Percentiles rank a stretch among this genome's conserved stretches.
Conservation (phyloP, 2,329 filamentous ascomycete genomes). For the Lasiodiplodia hormozganensis region DNA sequence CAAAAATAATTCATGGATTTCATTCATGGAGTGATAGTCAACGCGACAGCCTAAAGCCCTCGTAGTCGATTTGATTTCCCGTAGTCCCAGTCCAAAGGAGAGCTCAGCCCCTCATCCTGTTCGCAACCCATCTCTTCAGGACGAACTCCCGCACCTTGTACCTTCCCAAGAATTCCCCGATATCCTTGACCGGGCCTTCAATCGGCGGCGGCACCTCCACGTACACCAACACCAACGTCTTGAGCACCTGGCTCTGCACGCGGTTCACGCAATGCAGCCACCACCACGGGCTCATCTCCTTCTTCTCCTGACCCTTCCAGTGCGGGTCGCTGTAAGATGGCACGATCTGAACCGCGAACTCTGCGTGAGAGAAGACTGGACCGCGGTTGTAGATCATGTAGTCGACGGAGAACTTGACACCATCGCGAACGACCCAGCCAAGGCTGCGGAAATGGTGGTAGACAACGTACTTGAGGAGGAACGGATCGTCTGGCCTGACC, state of each 20-base stretch:
- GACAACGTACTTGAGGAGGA: constrained; percentile 84
- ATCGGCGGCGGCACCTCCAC: constrained; percentile 82
- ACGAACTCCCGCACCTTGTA: constrained; percentile 84
- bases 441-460: constrained; percentile 97
- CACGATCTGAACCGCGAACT: constrained; percentile 86
- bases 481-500: constrained; percentile 78
- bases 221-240: constrained; percentile 87
- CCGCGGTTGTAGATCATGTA: constrained; percentile 94
- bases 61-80: not conserved
- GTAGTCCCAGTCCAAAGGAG: not conserved
- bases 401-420: constrained; percentile 94
- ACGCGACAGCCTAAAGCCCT: not conserved
- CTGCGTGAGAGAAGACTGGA: constrained; percentile 92
- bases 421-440: constrained; percentile 91
- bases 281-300: constrained; percentile 69
- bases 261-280: constrained; percentile 90
- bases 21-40: not conserved
- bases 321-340: constrained; percentile 79
- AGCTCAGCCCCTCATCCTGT: constrained; percentile 60
- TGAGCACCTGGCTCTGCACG: constrained; percentile 87
- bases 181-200: constrained; percentile 50
- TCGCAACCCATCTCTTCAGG: constrained; percentile 83
- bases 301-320: constrained; percentile 68
- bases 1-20: not conserved
- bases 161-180: constrained; percentile 67